Percentiles rank a stretch among this genome's conserved stretches.
Evolutionary conservation across 2,329 filamentous ascomycete genomes (phyloP).

Genomic region (Verticillium longisporum): DNA sequence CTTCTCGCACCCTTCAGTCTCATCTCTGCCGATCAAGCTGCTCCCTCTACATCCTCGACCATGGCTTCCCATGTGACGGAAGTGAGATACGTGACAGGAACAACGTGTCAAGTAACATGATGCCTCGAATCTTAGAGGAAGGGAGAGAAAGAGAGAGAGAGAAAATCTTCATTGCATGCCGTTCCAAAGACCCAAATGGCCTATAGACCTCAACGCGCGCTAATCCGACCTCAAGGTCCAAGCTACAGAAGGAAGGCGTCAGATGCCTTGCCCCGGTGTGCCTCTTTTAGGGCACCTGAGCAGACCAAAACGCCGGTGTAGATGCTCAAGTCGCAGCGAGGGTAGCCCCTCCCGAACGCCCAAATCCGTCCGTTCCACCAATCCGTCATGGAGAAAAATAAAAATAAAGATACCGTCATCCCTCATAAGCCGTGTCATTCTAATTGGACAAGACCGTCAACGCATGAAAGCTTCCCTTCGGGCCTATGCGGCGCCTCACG

Average conservation of each 20-base stretch:
- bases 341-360: not conserved
- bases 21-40: not conserved
- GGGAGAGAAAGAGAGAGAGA: too few species aligned
- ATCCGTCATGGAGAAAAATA: not conserved
- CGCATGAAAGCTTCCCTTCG: not conserved
- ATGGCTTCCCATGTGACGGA: not conserved
- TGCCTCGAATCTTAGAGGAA: not conserved
- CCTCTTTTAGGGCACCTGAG: not conserved
- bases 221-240: not conserved
- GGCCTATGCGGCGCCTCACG: not conserved
- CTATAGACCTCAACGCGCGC: not conserved
- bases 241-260: not conserved
- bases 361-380: not conserved
- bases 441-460: not conserved
- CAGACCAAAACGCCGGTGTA: slow-evolving; percentile 16
- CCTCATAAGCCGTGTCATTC: not conserved
- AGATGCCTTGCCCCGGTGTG: not conserved
- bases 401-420: not conserved
- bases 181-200: not conserved
- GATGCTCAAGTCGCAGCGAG: slow-evolving; percentile 12
- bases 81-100: not conserved
- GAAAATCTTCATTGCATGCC: not conserved
- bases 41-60: not conserved
- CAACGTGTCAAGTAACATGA: not conserved
- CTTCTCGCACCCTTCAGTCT: not conserved